Conservation (phyloP, 164 flowering plant genomes). For the Umbilicus rupestris region DNA sequence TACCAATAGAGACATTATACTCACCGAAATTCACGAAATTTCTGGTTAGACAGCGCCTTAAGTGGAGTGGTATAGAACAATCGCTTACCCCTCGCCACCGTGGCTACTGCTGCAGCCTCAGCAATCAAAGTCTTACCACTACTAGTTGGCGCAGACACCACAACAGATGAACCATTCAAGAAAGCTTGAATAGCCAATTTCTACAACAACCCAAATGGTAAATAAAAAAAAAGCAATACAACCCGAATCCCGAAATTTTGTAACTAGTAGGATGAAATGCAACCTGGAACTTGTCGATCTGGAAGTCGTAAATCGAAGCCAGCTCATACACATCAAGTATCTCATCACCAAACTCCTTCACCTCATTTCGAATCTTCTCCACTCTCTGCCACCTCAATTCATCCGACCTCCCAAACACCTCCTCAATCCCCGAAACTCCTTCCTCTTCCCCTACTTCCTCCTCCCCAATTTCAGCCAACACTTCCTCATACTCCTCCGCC, state of each 20-base stretch:
- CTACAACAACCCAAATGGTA: constrained; percentile 22
- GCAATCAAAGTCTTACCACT: constrained; percentile 97
- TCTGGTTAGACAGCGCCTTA: constrained; percentile 93
- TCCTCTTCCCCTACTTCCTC: constrained; percentile 10
- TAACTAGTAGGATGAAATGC: neutral
- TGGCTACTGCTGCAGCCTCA: constrained; percentile 89
- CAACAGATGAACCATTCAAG: constrained; percentile 80
- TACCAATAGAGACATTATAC: neutral
- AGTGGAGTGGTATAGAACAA: constrained; percentile 90
- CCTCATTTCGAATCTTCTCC: constrained; percentile 51
- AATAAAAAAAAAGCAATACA: neutral
- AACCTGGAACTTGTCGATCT: constrained; percentile 90
- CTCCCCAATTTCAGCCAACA: constrained; percentile 17
- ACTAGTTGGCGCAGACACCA: constrained; percentile 97
- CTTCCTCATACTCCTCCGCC: constrained; percentile 41
- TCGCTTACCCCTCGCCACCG: constrained; percentile 66
- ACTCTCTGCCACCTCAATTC: constrained; percentile 68
- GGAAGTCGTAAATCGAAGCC: constrained; percentile 63
- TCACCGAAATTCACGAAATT: constrained; percentile 83
- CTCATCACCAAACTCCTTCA: constrained; percentile 57
- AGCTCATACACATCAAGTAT: constrained; percentile 68
- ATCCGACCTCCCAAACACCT: constrained; percentile 16
- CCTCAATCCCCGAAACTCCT: constrained; percentile 13
- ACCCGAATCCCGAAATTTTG: neutral
- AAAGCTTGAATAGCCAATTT: constrained; percentile 78